Percentiles rank a stretch among this genome's conserved stretches.
Conservation (phyloP, 257 asterid species). For the Salvia miltiorrhiza region DNA sequence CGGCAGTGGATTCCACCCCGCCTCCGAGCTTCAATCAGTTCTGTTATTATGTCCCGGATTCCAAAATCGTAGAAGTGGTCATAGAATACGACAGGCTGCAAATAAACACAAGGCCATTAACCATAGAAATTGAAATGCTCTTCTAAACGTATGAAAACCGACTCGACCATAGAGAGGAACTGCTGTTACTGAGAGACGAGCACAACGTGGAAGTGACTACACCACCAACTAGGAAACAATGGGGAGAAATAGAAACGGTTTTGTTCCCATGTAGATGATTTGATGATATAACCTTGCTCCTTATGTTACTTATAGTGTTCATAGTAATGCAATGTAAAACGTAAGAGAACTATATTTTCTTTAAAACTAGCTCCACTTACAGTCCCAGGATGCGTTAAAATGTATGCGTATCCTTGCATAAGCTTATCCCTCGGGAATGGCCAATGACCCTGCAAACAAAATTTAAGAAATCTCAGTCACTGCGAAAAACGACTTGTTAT, state of each 20-base stretch:
- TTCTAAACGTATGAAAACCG: too few species aligned
- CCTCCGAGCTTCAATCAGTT: constrained; percentile 16
- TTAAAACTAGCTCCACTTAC: constrained; percentile 7
- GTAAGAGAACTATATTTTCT: not conserved
- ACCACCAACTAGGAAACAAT: not conserved
- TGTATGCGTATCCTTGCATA: constrained; percentile 55
- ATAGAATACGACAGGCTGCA: constrained; percentile 17
- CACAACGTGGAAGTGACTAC: too few species aligned
- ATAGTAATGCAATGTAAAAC: not conserved
- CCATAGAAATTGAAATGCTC: too few species aligned
- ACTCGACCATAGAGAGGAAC: too few species aligned
- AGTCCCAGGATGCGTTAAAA: constrained; percentile 62
- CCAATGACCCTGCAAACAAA: constrained; percentile 55
- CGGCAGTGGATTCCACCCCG: constrained; percentile 20
- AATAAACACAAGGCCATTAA: not conserved
- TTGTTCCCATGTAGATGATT: not conserved
- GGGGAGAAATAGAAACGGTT: not conserved
- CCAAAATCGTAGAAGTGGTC: constrained; percentile 21
- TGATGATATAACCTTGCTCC: not conserved
- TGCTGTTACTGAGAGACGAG: too few species aligned
- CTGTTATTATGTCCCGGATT: constrained; percentile 15
- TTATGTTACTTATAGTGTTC: not conserved
- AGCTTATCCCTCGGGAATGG: constrained; percentile 59
- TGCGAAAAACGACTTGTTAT: not conserved
- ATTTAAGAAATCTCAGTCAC: not conserved